phyloP scores from a whole-genome alignment of 495 filamentous ascomycete genomes.

The Xylaria intraflava region DNA sequence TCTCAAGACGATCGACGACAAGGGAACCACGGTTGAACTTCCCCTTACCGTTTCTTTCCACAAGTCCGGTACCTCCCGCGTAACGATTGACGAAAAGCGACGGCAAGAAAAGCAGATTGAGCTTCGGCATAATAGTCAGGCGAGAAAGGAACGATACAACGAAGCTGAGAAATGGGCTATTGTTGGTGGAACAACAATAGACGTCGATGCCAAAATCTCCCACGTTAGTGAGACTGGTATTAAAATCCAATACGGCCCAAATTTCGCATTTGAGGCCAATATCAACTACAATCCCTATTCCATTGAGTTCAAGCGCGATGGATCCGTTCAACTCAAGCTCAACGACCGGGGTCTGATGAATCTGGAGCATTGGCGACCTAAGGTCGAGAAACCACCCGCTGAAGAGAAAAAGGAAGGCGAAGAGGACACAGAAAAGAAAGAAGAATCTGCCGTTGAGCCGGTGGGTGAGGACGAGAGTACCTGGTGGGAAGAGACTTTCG shows the following conservation, averaged over 20 bases:
- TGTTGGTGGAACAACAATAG: constrained; percentile 67
- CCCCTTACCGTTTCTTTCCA: constrained; percentile 84
- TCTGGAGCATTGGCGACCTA: constrained; percentile 90
- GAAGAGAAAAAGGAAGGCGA: constrained; percentile 50
- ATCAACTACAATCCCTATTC: constrained; percentile 77
- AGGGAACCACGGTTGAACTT: constrained; percentile 60
- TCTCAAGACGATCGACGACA: constrained; percentile 60
- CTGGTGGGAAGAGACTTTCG: constrained; percentile 97
- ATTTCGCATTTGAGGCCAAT: constrained; percentile 66
- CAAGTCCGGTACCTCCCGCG: constrained; percentile 77
- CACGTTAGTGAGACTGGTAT: constrained; percentile 56
- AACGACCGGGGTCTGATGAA: constrained; percentile 85
- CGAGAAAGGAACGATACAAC: constrained; percentile 87
- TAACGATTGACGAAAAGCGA: constrained; percentile 85
- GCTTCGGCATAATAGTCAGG: constrained; percentile 74
- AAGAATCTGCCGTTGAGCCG: constrained; percentile 28
- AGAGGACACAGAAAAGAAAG: constrained; percentile 34
- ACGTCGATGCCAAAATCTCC: constrained; percentile 57
- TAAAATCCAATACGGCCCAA: constrained; percentile 74
- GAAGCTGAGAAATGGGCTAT: constrained; percentile 82
- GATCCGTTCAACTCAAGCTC: constrained; percentile 73
- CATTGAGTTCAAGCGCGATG: constrained; percentile 78
- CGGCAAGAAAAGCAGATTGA: constrained; percentile 84
- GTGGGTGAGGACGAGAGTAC: constrained; percentile 64
- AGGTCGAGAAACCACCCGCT: constrained; percentile 60